Base-by-base conservation (phyloP, 2,329 filamentous ascomycete genomes). In the Calycina marina region DNA sequence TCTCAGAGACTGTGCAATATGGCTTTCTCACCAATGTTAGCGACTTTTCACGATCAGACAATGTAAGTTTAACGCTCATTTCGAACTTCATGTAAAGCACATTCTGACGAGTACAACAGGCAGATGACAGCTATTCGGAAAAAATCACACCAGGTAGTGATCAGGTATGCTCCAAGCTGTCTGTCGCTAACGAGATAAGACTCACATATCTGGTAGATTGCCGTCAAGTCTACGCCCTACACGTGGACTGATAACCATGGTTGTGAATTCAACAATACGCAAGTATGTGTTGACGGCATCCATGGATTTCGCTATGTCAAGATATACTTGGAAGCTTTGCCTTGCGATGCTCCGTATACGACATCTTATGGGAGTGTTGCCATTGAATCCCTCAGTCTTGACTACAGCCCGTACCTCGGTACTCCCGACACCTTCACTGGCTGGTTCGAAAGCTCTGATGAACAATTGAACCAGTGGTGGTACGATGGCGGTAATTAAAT, bases 301-400 rank as follows among this genome's bases (percentile, higher is more conserved):
- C 65, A 69, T 32, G 65, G 63, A 4, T 69, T 68, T 41, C 58
- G 65, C 22, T 69, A 67, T 36, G 41, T 69, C 24, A 63, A 57
- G 32, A 59, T 68, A 16, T 56, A 56, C 27, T 50, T 69, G 3
- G 59, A 62, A 36, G 59, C 62, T 1, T 43, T 67, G 2, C 15
- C 50, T 2, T 38, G 43, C 1, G 65, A 69, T 45, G 45, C 56
- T 1, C 63, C 64, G 2, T 54, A 62, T 42, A 62, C 64, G 0
- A 50, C 56, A 0, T 37, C 56, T 1, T 51, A 52, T 1, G 65
- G 65, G 4, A 44, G 51, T 3, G 57, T 69, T 1, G 47, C 49
- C 1, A 65, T 69, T 17, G 47, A 54, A 1, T 57, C 56, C 2
- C 41, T 67, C 14, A 51, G 41, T 6, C 45, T 69, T 3, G 52